phyloP scores from a whole-genome alignment of 768 basidiomycete genomes.

The Vishniacozyma victoriae region DNA sequence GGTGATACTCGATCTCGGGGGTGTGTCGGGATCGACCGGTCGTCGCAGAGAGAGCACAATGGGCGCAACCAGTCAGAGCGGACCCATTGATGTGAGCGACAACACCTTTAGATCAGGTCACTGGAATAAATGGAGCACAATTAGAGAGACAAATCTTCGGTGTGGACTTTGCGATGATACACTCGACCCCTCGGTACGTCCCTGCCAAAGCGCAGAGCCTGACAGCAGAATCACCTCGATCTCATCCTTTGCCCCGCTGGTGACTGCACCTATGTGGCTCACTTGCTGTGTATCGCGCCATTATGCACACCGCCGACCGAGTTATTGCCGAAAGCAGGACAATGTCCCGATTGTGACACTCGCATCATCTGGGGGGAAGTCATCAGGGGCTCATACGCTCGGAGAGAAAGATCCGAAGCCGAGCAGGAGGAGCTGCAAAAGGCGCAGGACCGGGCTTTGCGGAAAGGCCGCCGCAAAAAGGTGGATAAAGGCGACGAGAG shows the following conservation, averaged over 20 bases:
- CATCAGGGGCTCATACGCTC: constrained; percentile 43
- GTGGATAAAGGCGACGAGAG: too few relatives aligned
- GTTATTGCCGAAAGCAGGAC: constrained; percentile 38
- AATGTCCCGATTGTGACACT: constrained; percentile 39
- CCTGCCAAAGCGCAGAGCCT: too few relatives aligned
- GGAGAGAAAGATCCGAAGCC: constrained; percentile 27
- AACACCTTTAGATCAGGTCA: constrained; percentile 21
- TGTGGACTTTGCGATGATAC: constrained; percentile 18
- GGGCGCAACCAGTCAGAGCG: constrained; percentile 17
- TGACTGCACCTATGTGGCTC: constrained; percentile 14
- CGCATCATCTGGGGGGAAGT: constrained; percentile 43
- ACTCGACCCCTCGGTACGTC: neutral
- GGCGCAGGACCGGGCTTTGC: constrained; percentile 1
- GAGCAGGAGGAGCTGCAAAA: constrained; percentile 8
- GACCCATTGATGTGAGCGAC: constrained; percentile 44
- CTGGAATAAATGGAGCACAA: constrained; percentile 31
- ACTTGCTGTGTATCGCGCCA: constrained; percentile 40
- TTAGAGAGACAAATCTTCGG: constrained; percentile 1
- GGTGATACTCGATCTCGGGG: constrained; percentile 32
- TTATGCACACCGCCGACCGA: constrained; percentile 16
- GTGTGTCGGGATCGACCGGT: constrained; percentile 34
- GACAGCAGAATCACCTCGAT: constrained; percentile 31
- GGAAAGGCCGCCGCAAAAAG: neutral
- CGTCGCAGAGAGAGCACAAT: constrained; percentile 11
- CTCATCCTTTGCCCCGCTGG: constrained; percentile 45